phyloP scores from a whole-genome alignment of 2,329 filamentous ascomycete genomes.

The Thielaviopsis musarum region DNA sequence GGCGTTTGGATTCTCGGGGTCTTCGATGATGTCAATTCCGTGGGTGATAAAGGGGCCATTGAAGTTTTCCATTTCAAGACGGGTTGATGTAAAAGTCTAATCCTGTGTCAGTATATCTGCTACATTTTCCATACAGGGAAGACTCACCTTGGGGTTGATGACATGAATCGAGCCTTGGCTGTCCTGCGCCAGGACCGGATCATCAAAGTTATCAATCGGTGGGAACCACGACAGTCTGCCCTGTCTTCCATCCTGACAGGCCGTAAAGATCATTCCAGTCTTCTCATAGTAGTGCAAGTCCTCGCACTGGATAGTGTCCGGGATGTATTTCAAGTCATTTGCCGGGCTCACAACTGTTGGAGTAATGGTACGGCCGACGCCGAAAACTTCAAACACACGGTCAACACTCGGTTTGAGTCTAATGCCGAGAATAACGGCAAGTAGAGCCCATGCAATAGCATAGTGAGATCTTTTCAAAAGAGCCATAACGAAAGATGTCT shows the following conservation, averaged over 20 bases:
- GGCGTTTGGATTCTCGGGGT: slow-evolving; percentile 24
- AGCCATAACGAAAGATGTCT: background rate
- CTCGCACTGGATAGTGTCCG: slow-evolving; percentile 39
- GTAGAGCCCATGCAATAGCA: background rate
- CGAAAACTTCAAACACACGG: slow-evolving; percentile 14
- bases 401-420: slow-evolving; percentile 3
- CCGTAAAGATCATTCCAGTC: slow-evolving; percentile 34
- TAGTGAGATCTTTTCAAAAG: background rate
- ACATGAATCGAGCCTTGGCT: slow-evolving; percentile 31
- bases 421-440: background rate
- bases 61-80: slow-evolving; percentile 34
- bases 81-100: slow-evolving; percentile 28
- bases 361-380: slow-evolving; percentile 16
- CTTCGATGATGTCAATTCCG: slow-evolving; percentile 41
- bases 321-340: slow-evolving; percentile 25
- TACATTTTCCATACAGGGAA: background rate
- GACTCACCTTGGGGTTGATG: slow-evolving; percentile 34
- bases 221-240: slow-evolving; percentile 37
- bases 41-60: slow-evolving; percentile 37
- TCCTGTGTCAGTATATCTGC: background rate
- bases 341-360: slow-evolving; percentile 14
- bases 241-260: slow-evolving; percentile 31
- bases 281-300: slow-evolving; percentile 38
- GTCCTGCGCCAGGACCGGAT: slow-evolving; percentile 20
- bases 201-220: slow-evolving; percentile 24